Base-by-base conservation (phyloP, 139 green algal species). In the Picochlorum sp. region DNA sequence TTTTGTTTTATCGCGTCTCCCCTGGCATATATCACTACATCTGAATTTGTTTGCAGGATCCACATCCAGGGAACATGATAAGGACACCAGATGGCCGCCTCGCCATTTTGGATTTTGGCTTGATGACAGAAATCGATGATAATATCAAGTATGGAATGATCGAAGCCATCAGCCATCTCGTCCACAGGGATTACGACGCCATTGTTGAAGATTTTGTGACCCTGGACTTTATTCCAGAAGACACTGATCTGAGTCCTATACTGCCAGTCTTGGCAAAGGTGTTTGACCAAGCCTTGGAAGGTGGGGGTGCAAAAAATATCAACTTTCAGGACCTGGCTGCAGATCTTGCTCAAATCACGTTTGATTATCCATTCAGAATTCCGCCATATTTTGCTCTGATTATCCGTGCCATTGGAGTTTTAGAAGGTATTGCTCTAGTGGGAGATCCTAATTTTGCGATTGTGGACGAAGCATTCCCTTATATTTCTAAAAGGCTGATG, bases 91-190 rank as follows among this genome's bases (percentile, higher is more conserved):
- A 98, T 67, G 92, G 92, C 45, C 75, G 87, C 1, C 80, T 99
- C 14, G 88, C 89, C 41, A 92, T 99, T 26, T 77, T 99, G 16
- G 94, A 99, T 85, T 98, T 98, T 82, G 94, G 93, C 0, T 74
- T 95, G 45, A 88, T 95, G 83, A 80, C 62, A 11, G 49, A 87
- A 52, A 65, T 94, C 0, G 82, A 91, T 69, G 84, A 95, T 49
- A 72, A 94, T 68, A 90, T 95, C 79, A 96, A 95, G 74, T 96
- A 88, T 71, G 94, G 94, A 57, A 98, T 99, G 94, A 96, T 99
- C 37, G 94, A 99, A 70, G 94, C 94, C 15, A 96, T 98, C 70
- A 81, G 71, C 38, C 94, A 99, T 72, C 83, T 99, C 34, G 96
- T 99, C 61, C 94, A 99, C 81, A 77, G 92, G 18, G 92, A 98